Evolutionary conservation across 805 yeast species (phyloP), one percentile per base, ranked within the genome.

Genomic region (Schwanniomyces pseudopolymorphus): DNA sequence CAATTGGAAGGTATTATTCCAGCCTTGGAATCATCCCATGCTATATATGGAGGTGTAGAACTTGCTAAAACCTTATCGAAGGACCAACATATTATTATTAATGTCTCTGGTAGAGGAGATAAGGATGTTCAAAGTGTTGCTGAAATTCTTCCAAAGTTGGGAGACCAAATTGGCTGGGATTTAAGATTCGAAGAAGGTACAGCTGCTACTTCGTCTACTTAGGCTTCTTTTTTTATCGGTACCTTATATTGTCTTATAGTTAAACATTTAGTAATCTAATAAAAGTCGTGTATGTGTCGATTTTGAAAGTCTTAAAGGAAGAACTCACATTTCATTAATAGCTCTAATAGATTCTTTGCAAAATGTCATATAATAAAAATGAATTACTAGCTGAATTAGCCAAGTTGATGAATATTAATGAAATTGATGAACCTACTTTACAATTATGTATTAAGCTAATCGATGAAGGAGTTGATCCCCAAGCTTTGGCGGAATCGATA

Each of bases 61-160:
- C 77, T 88, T 42, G 99, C 99, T 25, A 72, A 89, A 74, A 85
- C 83, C 14, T 77, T 94, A 85, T 63, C 78, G 20, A 78, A 83
- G 54, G 96, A 87, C 55, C 79, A 90, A 70, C 83, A 89, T 63
- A 74, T 94, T 48, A 85, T 94, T 50, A 86, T 94, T 62, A 90
- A 90, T 66, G 80, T 94, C 47, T 89, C 97, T 43, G 99, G 99
- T 60, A 88, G 99, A 78, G 99, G 99, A 72, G 99, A 94, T 67
- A 94, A 94, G 75, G 99, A 94, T 67, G 99, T 94, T 33, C 97
- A 90, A 71, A 88, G 91, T 66, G 97, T 94, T 45, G 99, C 99
- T 40, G 97, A 94, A 68, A 82, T 85, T 44, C 78, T 94, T 63
- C 99, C 99, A 40, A 80, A 72, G 53, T 74, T 89, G 46, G 99